phyloP scores from a whole-genome alignment of 805 yeast genomes.

The Ogataea trehaloabstinens region DNA sequence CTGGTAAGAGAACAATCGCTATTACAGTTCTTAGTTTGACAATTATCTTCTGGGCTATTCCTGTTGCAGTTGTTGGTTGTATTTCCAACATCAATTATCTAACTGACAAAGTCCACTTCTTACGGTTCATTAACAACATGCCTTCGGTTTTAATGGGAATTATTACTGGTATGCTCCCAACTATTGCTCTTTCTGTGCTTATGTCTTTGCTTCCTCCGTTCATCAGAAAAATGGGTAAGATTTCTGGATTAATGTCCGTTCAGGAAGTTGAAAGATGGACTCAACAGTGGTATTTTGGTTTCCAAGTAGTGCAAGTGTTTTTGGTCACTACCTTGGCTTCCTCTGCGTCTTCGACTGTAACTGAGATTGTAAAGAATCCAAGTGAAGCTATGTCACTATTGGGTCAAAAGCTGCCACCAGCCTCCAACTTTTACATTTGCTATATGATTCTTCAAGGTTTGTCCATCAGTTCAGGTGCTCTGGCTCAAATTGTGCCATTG shows the following conservation, averaged over 20 bases:
- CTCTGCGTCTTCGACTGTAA: constrained; percentile 75
- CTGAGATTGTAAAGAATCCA: constrained; percentile 68
- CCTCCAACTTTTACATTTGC: constrained; percentile 86
- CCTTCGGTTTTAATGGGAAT: constrained; percentile 74
- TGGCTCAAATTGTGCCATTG: constrained; percentile 74
- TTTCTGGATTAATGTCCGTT: constrained; percentile 67
- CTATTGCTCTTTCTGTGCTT: constrained; percentile 73
- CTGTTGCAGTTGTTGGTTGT: constrained; percentile 96
- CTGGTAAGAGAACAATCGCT: constrained; percentile 56
- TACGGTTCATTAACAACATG: constrained; percentile 71
- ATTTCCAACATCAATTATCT: constrained; percentile 82
- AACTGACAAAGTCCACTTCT: constrained; percentile 68
- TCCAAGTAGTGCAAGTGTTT: constrained; percentile 88
- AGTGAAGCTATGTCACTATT: constrained; percentile 67
- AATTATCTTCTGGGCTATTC: constrained; percentile 92
- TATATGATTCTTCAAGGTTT: constrained; percentile 83
- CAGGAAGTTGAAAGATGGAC: constrained; percentile 78
- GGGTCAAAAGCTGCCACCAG: constrained; percentile 77
- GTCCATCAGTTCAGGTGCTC: constrained; percentile 68
- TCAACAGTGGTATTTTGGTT: constrained; percentile 86
- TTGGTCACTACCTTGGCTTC: constrained; percentile 82
- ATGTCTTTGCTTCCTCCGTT: constrained; percentile 87
- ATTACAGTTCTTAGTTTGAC: constrained; percentile 59
- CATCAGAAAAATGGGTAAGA: constrained; percentile 71
- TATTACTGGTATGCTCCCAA: constrained; percentile 84